Percentiles rank a stretch among this genome's conserved stretches.
phyloP scores from a whole-genome alignment of 306 rosid species.

The Luffa aegyptiaca region DNA sequence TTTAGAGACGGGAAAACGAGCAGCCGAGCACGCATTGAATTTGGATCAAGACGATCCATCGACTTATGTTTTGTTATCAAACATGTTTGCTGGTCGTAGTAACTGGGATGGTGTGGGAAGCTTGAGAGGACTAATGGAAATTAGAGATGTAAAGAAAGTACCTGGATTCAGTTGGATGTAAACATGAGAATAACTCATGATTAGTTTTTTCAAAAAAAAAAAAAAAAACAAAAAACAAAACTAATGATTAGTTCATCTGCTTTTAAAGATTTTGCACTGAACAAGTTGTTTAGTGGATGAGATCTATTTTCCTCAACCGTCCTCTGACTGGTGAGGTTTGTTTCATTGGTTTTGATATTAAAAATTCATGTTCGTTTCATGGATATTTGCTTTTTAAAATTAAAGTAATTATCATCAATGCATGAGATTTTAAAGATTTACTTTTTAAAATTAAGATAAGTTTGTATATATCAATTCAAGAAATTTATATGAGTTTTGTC shows the following conservation, averaged over 20 bases:
- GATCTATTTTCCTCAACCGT: too few relatives aligned
- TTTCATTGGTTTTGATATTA: too few relatives aligned
- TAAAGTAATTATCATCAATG: too few relatives aligned
- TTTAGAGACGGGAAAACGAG: conserved; percentile 46
- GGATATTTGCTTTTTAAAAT: too few relatives aligned
- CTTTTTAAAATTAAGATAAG: too few relatives aligned
- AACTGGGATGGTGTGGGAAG: conserved; percentile 46
- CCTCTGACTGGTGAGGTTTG: too few relatives aligned
- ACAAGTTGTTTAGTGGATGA: neutral
- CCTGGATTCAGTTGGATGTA: conserved; percentile 67
- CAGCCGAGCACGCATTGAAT: conserved; percentile 37
- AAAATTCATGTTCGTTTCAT: too few relatives aligned
- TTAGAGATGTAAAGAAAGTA: conserved; percentile 50
- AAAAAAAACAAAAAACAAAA: too few relatives aligned
- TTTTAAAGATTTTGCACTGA: neutral
- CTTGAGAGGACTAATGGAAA: conserved; percentile 58
- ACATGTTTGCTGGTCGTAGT: conserved; percentile 49
- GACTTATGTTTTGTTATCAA: conserved; percentile 56
- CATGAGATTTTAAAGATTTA: too few relatives aligned
- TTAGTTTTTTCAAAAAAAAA: too few relatives aligned
- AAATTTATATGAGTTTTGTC: too few relatives aligned
- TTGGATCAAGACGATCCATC: conserved; percentile 47
- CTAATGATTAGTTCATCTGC: neutral
- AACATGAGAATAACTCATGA: neutral
- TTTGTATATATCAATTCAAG: too few relatives aligned